Evolutionary conservation across 2,329 filamentous ascomycete species (phyloP).

Genomic region (Chrysoporthe deuterocubensis): DNA sequence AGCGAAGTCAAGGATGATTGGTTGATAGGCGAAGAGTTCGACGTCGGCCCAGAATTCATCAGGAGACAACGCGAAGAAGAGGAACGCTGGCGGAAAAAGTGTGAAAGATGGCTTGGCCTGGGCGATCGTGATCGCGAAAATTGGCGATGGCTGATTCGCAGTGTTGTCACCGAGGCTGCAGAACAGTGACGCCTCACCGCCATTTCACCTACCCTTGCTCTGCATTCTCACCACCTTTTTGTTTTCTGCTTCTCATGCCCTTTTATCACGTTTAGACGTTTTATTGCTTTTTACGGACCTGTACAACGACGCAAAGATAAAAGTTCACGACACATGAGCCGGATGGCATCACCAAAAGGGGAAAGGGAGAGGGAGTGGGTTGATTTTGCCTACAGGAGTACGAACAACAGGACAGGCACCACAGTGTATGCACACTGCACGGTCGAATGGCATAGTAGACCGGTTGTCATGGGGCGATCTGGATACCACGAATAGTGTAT

Average conservation of each 20-base stretch:
- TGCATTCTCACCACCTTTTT: constrained; percentile 11
- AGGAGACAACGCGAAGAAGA: constrained; percentile 89
- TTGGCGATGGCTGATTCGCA: constrained; percentile 79
- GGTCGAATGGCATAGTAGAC: constrained; percentile 18
- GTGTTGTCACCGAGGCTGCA: constrained; percentile 48
- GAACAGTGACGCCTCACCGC: constrained; percentile 41
- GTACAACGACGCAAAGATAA: constrained; percentile 30
- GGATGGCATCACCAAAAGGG: constrained; percentile 22
- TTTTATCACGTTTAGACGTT: constrained; percentile 25
- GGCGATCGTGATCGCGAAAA: constrained; percentile 59
- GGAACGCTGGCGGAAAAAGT: constrained; percentile 85
- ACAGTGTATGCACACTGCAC: constrained; percentile 14
- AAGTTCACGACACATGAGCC: constrained; percentile 25
- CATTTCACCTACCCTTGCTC: constrained; percentile 33
- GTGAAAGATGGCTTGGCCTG: constrained; percentile 78
- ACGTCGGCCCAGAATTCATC: constrained; percentile 94
- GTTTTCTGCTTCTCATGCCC: constrained; percentile 21
- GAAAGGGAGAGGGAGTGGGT: neutral
- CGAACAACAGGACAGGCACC: constrained; percentile 21
- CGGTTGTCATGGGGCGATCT: constrained; percentile 13
- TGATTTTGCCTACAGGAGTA: constrained; percentile 12
- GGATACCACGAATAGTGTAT: constrained; percentile 19
- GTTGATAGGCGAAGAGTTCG: constrained; percentile 93
- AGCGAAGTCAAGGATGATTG: constrained; percentile 75
- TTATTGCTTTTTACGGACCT: constrained; percentile 26